Evolutionary conservation across 768 basidiomycete species (phyloP).

Genomic region (Mrakia frigida): DNA sequence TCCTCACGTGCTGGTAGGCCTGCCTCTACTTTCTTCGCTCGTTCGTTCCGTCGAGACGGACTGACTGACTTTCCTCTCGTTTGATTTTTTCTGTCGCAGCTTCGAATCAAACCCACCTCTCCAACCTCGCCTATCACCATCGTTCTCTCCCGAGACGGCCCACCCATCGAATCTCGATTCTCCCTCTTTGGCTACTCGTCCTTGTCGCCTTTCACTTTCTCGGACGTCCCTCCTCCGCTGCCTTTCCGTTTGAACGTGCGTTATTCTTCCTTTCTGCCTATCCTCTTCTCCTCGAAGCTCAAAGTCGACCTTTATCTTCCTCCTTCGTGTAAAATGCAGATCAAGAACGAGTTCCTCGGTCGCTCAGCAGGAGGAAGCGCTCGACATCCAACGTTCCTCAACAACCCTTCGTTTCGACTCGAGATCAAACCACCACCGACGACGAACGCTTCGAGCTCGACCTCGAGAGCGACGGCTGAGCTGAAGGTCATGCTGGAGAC

Average conservation of each 20-base stretch:
- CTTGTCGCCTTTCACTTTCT: slow-evolving; percentile 39
- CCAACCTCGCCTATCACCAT: slow-evolving; percentile 49
- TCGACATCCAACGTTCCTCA: slow-evolving; percentile 71
- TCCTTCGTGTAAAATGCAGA: slow-evolving; percentile 44
- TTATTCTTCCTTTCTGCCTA: neutral
- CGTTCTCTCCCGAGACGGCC: slow-evolving; percentile 64
- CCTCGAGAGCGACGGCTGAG: neutral
- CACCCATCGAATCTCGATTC: slow-evolving; percentile 55
- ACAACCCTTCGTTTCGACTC: slow-evolving; percentile 82
- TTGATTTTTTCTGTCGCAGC: slow-evolving; percentile 25
- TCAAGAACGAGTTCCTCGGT: slow-evolving; percentile 58
- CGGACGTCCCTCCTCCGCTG: slow-evolving; percentile 32
- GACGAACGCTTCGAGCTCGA: too few relatives aligned
- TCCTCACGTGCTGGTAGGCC: slow-evolving; percentile 49
- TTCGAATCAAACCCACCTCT: neutral
- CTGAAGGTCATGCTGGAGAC: slow-evolving; percentile 2
- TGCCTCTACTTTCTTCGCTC: slow-evolving; percentile 34
- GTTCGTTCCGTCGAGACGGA: slow-evolving; percentile 37
- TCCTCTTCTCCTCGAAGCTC: neutral
- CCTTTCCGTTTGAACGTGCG: slow-evolving; percentile 40
- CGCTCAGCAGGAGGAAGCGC: slow-evolving; percentile 81
- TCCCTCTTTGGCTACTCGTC: slow-evolving; percentile 60
- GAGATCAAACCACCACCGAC: slow-evolving; percentile 44
- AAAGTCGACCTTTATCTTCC: neutral
- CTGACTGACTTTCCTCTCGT: slow-evolving; percentile 17